These are phyloP conservation scores for Psophocarpus tetragonolobus DNA, from an alignment of 306 rosid genomes.

Conservation along the genomic window DNA sequence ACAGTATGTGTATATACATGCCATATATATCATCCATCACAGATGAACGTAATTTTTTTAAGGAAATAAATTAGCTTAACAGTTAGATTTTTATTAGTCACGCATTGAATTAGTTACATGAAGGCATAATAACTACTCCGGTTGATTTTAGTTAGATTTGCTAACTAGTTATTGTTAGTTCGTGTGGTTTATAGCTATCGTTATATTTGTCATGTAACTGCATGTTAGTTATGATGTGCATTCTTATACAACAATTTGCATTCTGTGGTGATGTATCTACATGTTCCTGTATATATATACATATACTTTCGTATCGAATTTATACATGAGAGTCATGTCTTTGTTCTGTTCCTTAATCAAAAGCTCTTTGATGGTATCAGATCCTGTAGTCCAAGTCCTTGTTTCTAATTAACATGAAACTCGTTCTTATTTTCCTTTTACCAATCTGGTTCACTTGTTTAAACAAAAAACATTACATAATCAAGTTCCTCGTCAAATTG, in stretches of 20 bases:
- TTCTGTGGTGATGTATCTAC: background rate
- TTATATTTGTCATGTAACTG: background rate
- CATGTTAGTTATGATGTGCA: background rate
- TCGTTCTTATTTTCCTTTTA: background rate
- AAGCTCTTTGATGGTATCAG: background rate
- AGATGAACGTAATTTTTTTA: background rate
- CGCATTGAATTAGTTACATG: background rate
- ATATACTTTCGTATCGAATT: background rate
- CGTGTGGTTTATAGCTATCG: background rate
- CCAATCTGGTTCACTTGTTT: background rate
- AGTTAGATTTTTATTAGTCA: background rate
- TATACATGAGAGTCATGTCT: background rate
- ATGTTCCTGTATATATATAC: background rate
- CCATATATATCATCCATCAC: conserved; percentile 13
- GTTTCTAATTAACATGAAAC: background rate
- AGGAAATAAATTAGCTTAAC: background rate
- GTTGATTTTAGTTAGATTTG: background rate
- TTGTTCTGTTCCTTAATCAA: background rate
- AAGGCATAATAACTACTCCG: background rate
- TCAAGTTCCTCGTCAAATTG: background rate
- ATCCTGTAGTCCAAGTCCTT: background rate
- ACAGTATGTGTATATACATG: conserved; percentile 69
- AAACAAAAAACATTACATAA: background rate
- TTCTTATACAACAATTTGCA: background rate
- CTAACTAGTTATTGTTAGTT: background rate